Evolutionary conservation across 768 basidiomycete genomes (phyloP).

Genomic region (Boletellus ananas): DNA sequence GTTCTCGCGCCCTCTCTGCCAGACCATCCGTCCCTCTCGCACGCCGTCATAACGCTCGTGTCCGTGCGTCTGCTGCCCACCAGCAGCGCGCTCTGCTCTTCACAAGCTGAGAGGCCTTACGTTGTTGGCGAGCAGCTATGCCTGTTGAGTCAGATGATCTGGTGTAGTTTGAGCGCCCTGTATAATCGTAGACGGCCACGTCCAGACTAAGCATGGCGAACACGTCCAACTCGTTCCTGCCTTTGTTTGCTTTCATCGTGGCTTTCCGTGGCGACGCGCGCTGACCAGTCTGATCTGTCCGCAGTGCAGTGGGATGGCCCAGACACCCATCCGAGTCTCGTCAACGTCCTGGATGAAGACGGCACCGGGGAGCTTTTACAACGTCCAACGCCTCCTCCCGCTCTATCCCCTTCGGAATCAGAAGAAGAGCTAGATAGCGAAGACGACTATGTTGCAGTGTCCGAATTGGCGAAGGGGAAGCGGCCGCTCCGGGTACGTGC

Average conservation of each 20-base stretch:
- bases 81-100: constrained; percentile 22
- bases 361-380: constrained; percentile 15
- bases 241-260: constrained; percentile 15
- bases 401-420: constrained; percentile 40
- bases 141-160: constrained; percentile 36
- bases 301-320: constrained; percentile 74
- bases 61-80: constrained; percentile 26
- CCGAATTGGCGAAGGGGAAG: constrained; percentile 32
- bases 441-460: constrained; percentile 67
- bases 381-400: constrained; percentile 29
- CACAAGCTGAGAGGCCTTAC: constrained; percentile 33
- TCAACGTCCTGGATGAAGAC: constrained; percentile 16
- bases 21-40: constrained; percentile 30
- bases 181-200: constrained; percentile 22
- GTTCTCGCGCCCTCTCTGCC: constrained; percentile 30
- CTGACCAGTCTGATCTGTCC: constrained; percentile 29
- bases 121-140: constrained; percentile 34
- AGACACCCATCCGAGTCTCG: constrained; percentile 50
- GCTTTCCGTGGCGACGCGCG: constrained; percentile 16
- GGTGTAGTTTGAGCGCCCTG: constrained; percentile 32
- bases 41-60: constrained; percentile 32
- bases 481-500: constrained; percentile 44
- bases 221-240: neutral
- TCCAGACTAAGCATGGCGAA: constrained; percentile 17
- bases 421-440: constrained; percentile 53